Percentiles rank a stretch among this genome's conserved stretches.
phyloP scores from a whole-genome alignment of 257 asterid species.

The Jacaranda copaia region DNA sequence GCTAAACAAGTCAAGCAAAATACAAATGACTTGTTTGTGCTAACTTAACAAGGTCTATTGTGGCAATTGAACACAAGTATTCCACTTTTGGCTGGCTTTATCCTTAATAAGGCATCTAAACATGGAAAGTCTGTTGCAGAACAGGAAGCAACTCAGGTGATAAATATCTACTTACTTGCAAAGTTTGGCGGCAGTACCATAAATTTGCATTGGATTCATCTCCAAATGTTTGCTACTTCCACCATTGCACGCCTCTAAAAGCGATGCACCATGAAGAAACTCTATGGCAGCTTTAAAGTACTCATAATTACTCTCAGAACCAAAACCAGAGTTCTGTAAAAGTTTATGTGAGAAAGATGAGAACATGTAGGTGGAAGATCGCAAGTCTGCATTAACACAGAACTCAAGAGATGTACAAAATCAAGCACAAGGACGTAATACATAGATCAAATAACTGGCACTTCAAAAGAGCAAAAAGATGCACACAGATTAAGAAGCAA shows the following conservation, averaged over 20 bases:
- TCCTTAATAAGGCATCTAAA: too few relatives aligned
- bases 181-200: conserved; percentile 72
- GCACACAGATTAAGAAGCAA: conserved; percentile 33
- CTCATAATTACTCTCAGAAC: conserved; percentile 73
- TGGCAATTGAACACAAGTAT: too few relatives aligned
- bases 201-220: conserved; percentile 69
- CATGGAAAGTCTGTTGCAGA: too few relatives aligned
- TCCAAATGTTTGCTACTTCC: conserved; percentile 62
- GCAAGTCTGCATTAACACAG: conserved; percentile 12
- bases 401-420: neutral
- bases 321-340: conserved; percentile 78
- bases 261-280: conserved; percentile 89
- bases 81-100: too few relatives aligned
- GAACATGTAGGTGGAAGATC: conserved; percentile 22
- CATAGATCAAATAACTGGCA: neutral
- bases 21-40: too few relatives aligned
- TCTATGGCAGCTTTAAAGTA: conserved; percentile 82
- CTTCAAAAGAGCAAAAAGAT: conserved; percentile 17
- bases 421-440: neutral
- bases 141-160: conserved; percentile 1
- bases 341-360: conserved; percentile 31
- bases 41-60: too few relatives aligned
- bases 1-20: too few relatives aligned
- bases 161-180: conserved; percentile 69
- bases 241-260: conserved; percentile 64